Conservation (phyloP, 192 early-diverging fungal genomes). For the Ambispora gerdemannii region DNA sequence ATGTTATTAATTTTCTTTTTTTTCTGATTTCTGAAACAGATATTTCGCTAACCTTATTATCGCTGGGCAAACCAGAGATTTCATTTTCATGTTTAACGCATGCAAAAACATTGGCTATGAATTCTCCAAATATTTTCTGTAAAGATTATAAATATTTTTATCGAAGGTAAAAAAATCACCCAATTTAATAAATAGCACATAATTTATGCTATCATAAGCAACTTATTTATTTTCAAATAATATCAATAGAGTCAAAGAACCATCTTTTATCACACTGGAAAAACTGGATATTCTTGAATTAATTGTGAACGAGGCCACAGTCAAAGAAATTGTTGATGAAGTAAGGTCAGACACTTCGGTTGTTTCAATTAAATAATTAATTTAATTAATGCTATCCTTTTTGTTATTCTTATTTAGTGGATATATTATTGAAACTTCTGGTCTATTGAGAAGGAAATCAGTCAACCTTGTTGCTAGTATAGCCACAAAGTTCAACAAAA, state of each 20-base stretch:
- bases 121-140: neutral
- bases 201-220: too few species aligned
- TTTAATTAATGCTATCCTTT: neutral
- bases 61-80: slow-evolving; percentile 8
- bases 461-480: slow-evolving; percentile 9
- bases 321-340: slow-evolving; percentile 26
- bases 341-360: neutral
- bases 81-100: slow-evolving; percentile 15
- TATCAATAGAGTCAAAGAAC: slow-evolving; percentile 11
- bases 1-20: neutral
- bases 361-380: neutral
- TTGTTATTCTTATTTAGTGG: neutral
- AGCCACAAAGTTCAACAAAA: neutral
- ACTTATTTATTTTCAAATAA: neutral
- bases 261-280: slow-evolving; percentile 14
- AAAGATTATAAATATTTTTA: slow-evolving; percentile 21
- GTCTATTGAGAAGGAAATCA: neutral
- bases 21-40: neutral
- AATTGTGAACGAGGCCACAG: neutral
- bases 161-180: slow-evolving; percentile 23
- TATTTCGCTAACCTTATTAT: neutral
- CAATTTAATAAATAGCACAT: too few species aligned
- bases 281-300: slow-evolving; percentile 5
- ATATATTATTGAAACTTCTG: slow-evolving; percentile 5
- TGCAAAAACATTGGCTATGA: neutral